Percentiles rank a stretch among this genome's conserved stretches.
Evolutionary conservation across 2,329 filamentous ascomycete species (phyloP).

Genomic region (Aspergillus persii): DNA sequence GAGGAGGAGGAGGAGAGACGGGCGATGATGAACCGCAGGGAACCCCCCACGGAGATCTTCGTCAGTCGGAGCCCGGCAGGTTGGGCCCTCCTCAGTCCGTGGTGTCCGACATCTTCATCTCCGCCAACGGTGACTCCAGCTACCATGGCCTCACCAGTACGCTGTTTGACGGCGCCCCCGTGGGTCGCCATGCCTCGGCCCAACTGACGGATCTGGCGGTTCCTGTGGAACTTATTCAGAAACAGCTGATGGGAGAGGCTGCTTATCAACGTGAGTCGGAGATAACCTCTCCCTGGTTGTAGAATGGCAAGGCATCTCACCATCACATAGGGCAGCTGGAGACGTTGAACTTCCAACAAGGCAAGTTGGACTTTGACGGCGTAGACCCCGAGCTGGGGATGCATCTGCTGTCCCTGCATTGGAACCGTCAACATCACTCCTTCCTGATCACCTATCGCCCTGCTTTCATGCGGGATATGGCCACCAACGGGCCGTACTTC

Average conservation of each 20-base stretch:
- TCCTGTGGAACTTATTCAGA: slow-evolving; percentile 32
- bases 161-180: slow-evolving; percentile 4
- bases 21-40: background rate
- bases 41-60: background rate
- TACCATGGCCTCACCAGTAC: slow-evolving; percentile 1
- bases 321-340: slow-evolving; percentile 45
- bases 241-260: slow-evolving; percentile 49
- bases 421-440: slow-evolving; percentile 54
- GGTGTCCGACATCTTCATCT: slow-evolving; percentile 22
- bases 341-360: slow-evolving; percentile 44
- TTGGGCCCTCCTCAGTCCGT: background rate
- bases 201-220: background rate
- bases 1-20: no score
- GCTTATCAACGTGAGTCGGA: slow-evolving; percentile 40
- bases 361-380: slow-evolving; percentile 56
- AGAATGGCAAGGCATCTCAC: no score
- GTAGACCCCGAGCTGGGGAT: slow-evolving; percentile 53
- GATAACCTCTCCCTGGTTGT: no score
- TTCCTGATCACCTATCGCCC: slow-evolving; percentile 52
- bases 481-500: slow-evolving; percentile 47
- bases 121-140: slow-evolving; percentile 23
- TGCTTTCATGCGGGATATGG: slow-evolving; percentile 53
- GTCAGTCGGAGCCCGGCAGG: no score
- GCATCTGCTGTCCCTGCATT: slow-evolving; percentile 52
- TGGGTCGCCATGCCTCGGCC: background rate